Percentiles rank a stretch among this genome's conserved stretches.
These are phyloP conservation scores for Talaromyces wortmannii DNA, from an alignment of 495 filamentous ascomycete genomes.

Conservation along the genomic window DNA sequence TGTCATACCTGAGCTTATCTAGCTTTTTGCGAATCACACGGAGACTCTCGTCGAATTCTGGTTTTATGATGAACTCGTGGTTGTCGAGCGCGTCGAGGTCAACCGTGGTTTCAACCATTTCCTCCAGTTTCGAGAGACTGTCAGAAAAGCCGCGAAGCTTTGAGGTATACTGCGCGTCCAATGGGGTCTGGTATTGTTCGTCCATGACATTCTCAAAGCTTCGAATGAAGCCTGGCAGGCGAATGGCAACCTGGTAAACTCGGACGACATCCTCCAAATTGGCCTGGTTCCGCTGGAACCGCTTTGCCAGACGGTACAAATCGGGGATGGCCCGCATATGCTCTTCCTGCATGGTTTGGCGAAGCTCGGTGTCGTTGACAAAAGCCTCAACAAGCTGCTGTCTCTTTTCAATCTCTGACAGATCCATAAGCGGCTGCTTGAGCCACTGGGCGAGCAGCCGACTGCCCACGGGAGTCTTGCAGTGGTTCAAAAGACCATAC, in stretches of 20 bases:
- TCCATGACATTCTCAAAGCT: conserved; percentile 94
- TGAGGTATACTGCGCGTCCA: conserved; percentile 82
- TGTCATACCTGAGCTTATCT: conserved; percentile 74
- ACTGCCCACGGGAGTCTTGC: conserved; percentile 92
- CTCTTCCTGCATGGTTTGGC: conserved; percentile 97
- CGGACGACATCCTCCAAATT: conserved; percentile 93
- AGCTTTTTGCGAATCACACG: conserved; percentile 84
- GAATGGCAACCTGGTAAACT: conserved; percentile 90
- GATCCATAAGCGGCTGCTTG: conserved; percentile 94
- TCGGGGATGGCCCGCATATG: conserved; percentile 92
- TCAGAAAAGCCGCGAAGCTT: conserved; percentile 73
- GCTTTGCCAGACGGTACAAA: conserved; percentile 86
- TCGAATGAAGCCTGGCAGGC: conserved; percentile 81
- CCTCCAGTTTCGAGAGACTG: conserved; percentile 77
- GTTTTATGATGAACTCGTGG: conserved; percentile 98
- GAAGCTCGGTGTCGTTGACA: conserved; percentile 83
- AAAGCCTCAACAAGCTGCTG: conserved; percentile 96
- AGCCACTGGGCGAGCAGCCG: conserved; percentile 92
- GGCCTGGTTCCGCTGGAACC: conserved; percentile 85
- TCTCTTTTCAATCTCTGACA: conserved; percentile 79
- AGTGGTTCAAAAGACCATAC: conserved; percentile 92
- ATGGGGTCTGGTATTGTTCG: conserved; percentile 79
- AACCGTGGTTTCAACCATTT: conserved; percentile 98
- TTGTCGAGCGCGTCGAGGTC: conserved; percentile 93
- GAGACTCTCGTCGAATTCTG: conserved; percentile 90